Evolutionary conservation across 768 basidiomycete genomes (phyloP).

Genomic region (Lentinula edodes): DNA sequence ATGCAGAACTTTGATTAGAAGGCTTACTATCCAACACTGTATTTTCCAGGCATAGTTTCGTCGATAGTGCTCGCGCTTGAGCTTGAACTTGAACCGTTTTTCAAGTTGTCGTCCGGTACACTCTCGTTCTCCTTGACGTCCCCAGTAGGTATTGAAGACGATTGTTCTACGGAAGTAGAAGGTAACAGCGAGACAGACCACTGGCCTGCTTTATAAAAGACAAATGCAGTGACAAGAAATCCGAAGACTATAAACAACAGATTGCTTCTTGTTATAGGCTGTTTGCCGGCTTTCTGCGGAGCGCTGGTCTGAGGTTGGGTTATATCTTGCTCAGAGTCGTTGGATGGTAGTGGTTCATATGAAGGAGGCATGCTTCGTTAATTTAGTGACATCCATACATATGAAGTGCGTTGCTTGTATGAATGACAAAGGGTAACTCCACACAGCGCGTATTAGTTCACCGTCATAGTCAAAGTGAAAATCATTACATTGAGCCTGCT

Average conservation of each 20-base stretch:
- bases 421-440: no score
- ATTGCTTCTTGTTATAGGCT: slow-evolving; percentile 18
- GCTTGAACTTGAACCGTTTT: slow-evolving; percentile 9
- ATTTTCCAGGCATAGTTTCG: slow-evolving; percentile 48
- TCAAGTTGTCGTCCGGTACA: slow-evolving; percentile 2
- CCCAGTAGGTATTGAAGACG: slow-evolving; percentile 1
- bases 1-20: not conserved
- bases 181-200: slow-evolving; percentile 21
- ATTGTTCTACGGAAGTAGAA: slow-evolving; percentile 7
- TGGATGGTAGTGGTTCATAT: slow-evolving; percentile 28
- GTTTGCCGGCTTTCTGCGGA: slow-evolving; percentile 18
- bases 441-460: no score
- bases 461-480: no score
- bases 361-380: not conserved
- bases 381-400: not conserved
- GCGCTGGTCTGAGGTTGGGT: slow-evolving; percentile 14
- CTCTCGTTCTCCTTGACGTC: slow-evolving; percentile 1
- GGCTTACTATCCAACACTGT: slow-evolving; percentile 78
- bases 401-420: no score
- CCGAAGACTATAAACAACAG: slow-evolving; percentile 28
- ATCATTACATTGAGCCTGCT: no score
- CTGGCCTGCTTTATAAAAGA: slow-evolving; percentile 39
- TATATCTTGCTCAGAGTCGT: slow-evolving; percentile 14
- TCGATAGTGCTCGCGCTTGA: slow-evolving; percentile 5
- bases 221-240: slow-evolving; percentile 31